A percentile compares a stretch with the other conserved stretches of the same genome.
Evolutionary conservation across 2,329 filamentous ascomycete species (phyloP).

Genomic region (Cordyceps farinosa): DNA sequence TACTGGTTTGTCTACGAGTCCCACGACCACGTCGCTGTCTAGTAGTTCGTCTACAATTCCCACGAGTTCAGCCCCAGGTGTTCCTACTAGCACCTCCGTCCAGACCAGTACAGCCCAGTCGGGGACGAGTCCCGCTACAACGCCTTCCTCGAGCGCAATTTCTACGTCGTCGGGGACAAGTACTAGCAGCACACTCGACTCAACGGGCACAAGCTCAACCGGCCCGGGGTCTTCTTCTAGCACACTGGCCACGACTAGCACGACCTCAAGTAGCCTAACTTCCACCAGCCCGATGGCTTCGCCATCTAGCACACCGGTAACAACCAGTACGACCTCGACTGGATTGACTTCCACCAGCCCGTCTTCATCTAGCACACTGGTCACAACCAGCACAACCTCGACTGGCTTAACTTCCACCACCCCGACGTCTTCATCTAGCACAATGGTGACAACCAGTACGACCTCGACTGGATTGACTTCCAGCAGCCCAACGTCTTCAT

Average conservation of each 20-base stretch:
- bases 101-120: not conserved
- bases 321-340: not conserved
- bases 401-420: not conserved
- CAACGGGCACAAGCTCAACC: not conserved
- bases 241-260: not conserved
- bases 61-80: not conserved
- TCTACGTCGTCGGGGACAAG: not conserved
- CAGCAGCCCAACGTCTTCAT: not conserved
- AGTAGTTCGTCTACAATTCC: not conserved
- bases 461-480: too few relatives aligned
- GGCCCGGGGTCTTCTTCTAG: not conserved
- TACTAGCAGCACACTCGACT: not conserved
- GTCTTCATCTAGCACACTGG: not conserved
- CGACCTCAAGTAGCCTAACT: not conserved
- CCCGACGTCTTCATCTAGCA: constrained; percentile 13
- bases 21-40: not conserved
- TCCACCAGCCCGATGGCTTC: too few relatives aligned
- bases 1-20: not conserved
- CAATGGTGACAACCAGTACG: constrained; percentile 5
- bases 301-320: constrained; percentile 18
- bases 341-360: too few relatives aligned
- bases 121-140: not conserved
- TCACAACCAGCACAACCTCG: not conserved
- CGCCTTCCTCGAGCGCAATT: not conserved
- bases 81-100: not conserved